Evolutionary conservation across 1,284 basidiomycete species (phyloP).

Genomic region (Cutaneotrichosporon spelunceum): DNA sequence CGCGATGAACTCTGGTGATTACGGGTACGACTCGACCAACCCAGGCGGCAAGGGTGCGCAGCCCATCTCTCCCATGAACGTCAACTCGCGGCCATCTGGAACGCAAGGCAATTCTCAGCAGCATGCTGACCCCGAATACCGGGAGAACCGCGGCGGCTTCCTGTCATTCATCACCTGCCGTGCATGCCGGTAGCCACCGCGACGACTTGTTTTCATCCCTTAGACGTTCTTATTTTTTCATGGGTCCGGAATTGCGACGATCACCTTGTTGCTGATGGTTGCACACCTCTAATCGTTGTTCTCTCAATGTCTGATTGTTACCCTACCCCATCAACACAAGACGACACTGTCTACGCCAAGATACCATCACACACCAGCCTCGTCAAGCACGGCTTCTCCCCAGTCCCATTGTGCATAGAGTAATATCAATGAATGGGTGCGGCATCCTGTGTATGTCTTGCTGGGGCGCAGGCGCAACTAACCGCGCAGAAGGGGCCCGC

Average conservation of each 20-base stretch:
- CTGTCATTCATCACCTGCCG: conserved; percentile 48
- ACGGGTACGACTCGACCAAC: conserved; percentile 44
- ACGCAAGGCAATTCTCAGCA: conserved; percentile 38
- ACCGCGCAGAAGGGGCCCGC: background rate
- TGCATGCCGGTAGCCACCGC: conserved; percentile 35
- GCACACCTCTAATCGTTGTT: conserved; percentile 17
- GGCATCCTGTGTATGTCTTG: background rate
- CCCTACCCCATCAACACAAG: conserved; percentile 7
- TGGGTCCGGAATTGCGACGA: conserved; percentile 5
- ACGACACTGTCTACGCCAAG: conserved; percentile 5
- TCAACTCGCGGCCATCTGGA: conserved; percentile 36
- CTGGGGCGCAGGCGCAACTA: too few relatives aligned
- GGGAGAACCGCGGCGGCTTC: conserved; percentile 41
- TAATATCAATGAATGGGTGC: conserved; percentile 12
- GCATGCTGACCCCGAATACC: conserved; percentile 45
- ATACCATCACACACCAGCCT: conserved; percentile 3
- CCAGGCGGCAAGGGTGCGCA: conserved; percentile 23
- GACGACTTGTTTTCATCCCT: background rate
- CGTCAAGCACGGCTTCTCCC: background rate
- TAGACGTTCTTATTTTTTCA: conserved; percentile 10
- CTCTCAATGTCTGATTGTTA: conserved; percentile 7
- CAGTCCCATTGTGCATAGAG: conserved; percentile 12
- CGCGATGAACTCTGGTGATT: conserved; percentile 10
- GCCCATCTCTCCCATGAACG: conserved; percentile 45
- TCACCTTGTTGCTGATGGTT: conserved; percentile 14